These are phyloP conservation scores for Vickermania ingenoplastis DNA, from an alignment of 208 protist genomes.

Conservation along the genomic window DNA sequence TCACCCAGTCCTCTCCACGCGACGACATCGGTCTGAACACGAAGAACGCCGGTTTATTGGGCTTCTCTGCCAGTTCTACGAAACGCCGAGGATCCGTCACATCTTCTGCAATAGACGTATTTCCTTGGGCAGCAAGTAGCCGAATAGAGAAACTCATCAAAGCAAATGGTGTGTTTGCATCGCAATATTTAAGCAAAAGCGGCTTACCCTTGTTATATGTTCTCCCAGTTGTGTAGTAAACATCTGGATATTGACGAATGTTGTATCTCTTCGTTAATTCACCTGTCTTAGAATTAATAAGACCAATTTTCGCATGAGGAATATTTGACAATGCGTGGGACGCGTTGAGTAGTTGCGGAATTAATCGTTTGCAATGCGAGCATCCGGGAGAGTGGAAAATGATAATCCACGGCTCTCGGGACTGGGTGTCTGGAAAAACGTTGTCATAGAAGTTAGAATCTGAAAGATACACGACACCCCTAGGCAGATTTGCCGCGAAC, in stretches of 20 bases:
- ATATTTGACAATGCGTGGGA: constrained; percentile 15
- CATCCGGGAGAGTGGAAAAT: constrained; percentile 83
- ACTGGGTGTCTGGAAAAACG: constrained; percentile 33
- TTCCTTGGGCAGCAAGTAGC: constrained; percentile 29
- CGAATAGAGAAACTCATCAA: constrained; percentile 54
- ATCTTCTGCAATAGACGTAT: constrained; percentile 52
- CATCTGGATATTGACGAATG: constrained; percentile 43
- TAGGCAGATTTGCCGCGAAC: constrained; percentile 16
- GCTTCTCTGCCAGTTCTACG: constrained; percentile 19
- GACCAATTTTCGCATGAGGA: constrained; percentile 34
- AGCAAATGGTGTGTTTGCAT: constrained; percentile 29
- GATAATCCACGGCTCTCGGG: constrained; percentile 45
- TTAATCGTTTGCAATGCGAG: constrained; percentile 56
- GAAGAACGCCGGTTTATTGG: constrained; percentile 32
- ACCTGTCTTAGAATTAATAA: constrained; percentile 47
- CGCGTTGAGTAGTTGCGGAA: constrained; percentile 68
- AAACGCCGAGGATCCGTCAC: constrained; percentile 36
- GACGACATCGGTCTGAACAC: constrained; percentile 39
- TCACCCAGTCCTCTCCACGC: constrained; percentile 5
- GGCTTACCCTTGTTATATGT: constrained; percentile 22
- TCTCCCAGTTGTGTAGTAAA: constrained; percentile 77
- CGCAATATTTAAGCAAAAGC: constrained; percentile 27
- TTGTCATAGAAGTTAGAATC: constrained; percentile 54
- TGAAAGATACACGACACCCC: constrained; percentile 22
- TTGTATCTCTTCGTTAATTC: constrained; percentile 43